A percentile compares a stretch with the other conserved stretches of the same genome.
Evolutionary conservation across 371 early-diverging fungal species (phyloP).

Genomic region (Apophysomyces variabilis): DNA sequence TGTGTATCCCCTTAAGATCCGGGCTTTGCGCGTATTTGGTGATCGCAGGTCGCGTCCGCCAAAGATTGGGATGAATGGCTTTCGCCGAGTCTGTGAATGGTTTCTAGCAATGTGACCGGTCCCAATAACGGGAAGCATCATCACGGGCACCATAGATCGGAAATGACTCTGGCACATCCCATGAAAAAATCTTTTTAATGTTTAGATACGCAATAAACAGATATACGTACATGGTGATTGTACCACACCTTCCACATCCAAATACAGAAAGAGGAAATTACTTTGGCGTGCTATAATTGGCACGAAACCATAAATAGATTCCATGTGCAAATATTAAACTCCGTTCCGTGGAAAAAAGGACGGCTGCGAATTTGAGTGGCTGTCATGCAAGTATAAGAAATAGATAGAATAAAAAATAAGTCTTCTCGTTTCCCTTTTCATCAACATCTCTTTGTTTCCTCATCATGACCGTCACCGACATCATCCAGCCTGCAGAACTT

Average conservation of each 20-base stretch:
- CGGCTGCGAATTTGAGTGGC: conserved; percentile 8
- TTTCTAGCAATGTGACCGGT: conserved; percentile 10
- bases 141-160: not conserved
- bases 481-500: conserved; percentile 33
- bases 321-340: conserved; percentile 10
- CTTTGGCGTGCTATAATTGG: conserved; percentile 5
- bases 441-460: not conserved
- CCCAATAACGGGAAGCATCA: conserved; percentile 3
- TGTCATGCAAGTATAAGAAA: conserved; percentile 14
- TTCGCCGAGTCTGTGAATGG: conserved; percentile 17
- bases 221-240: not conserved
- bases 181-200: not conserved
- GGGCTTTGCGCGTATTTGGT: conserved; percentile 21
- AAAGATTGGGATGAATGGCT: conserved; percentile 22
- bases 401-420: conserved; percentile 14
- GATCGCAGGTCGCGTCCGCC: conserved; percentile 12
- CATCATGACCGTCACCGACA: conserved; percentile 14
- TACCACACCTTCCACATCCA: not conserved
- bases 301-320: conserved; percentile 4
- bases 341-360: conserved; percentile 17
- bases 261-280: not conserved
- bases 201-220: too few species aligned
- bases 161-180: not conserved
- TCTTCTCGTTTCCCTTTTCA: conserved; percentile 6
- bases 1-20: conserved; percentile 14